These are phyloP conservation scores for Syncephalastrum racemosum DNA, from an alignment of 371 early-diverging fungal species.

Conservation along the genomic window DNA sequence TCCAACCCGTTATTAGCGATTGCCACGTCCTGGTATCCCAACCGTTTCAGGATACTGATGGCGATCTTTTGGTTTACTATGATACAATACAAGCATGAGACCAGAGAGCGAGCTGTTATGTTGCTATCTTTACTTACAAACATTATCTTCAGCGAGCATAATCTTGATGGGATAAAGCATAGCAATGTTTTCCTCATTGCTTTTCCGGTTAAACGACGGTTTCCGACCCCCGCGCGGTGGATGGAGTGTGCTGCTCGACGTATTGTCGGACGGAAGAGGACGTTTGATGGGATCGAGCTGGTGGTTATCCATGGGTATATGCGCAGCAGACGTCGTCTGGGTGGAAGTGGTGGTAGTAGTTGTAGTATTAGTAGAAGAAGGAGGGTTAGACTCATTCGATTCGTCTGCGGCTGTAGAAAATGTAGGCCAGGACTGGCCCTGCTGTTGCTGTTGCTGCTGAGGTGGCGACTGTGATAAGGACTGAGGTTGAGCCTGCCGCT, in stretches of 20 bases:
- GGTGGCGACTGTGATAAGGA: background rate
- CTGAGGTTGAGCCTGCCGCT: background rate
- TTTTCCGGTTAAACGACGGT: slow-evolving; percentile 2
- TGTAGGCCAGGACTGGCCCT: too few species aligned
- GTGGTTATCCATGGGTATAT: slow-evolving; percentile 9
- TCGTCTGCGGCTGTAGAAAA: background rate
- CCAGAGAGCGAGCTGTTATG: background rate
- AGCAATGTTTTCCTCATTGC: slow-evolving; percentile 41
- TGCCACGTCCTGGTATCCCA: slow-evolving; percentile 55
- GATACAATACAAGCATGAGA: background rate
- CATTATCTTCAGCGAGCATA: slow-evolving; percentile 51
- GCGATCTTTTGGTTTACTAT: slow-evolving; percentile 62
- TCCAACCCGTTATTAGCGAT: slow-evolving; percentile 59
- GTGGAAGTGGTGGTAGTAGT: slow-evolving; percentile 10
- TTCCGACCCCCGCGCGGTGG: too few species aligned
- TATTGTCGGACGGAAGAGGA: slow-evolving; percentile 11
- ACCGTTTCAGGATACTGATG: slow-evolving; percentile 51
- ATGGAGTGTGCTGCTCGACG: too few species aligned
- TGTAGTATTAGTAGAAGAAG: background rate
- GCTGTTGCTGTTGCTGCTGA: slow-evolving; percentile 2
- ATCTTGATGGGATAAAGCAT: slow-evolving; percentile 40
- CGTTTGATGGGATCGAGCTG: slow-evolving; percentile 20
- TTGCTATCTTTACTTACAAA: slow-evolving; percentile 26
- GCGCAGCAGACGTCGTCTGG: slow-evolving; percentile 9
- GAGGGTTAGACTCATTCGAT: background rate